A percentile compares a stretch with the other conserved stretches of the same genome.
These are phyloP conservation scores for Apiosordaria backusii DNA, from an alignment of 495 filamentous ascomycete genomes.

Conservation along the genomic window DNA sequence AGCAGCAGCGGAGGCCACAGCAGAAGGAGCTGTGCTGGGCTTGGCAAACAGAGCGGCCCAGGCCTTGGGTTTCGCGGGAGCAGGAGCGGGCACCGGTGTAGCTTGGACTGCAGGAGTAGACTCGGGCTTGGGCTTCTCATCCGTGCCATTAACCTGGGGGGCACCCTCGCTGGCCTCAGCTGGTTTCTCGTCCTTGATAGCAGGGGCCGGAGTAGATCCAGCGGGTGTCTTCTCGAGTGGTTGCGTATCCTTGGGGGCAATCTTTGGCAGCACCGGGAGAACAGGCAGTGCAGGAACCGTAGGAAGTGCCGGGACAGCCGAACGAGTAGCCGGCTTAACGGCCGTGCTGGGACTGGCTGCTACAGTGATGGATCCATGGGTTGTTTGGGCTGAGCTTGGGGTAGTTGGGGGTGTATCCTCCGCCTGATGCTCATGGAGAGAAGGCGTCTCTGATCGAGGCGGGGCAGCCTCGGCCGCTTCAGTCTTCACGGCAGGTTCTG, in stretches of 20 bases:
- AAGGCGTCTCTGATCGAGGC: slow-evolving; percentile 60
- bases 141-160: slow-evolving; percentile 17
- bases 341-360: slow-evolving; percentile 32
- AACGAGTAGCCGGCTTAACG: slow-evolving; percentile 45
- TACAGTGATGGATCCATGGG: slow-evolving; percentile 32
- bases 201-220: slow-evolving; percentile 20
- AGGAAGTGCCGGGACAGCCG: slow-evolving; percentile 60
- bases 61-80: slow-evolving; percentile 57
- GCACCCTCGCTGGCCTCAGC: slow-evolving; percentile 27
- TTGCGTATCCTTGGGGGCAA: slow-evolving; percentile 36
- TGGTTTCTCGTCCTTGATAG: slow-evolving; percentile 35
- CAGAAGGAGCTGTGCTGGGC: slow-evolving; percentile 37
- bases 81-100: slow-evolving; percentile 29
- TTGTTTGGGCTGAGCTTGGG: slow-evolving; percentile 56
- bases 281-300: slow-evolving; percentile 67
- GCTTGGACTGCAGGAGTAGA: slow-evolving; percentile 32
- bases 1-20: slow-evolving; percentile 26
- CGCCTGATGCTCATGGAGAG: slow-evolving; percentile 62
- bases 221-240: slow-evolving; percentile 33
- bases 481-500: slow-evolving; percentile 20
- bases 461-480: slow-evolving; percentile 33
- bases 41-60: slow-evolving; percentile 74
- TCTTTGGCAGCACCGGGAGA: slow-evolving; percentile 62
- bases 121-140: slow-evolving; percentile 16
- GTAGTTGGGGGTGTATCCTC: slow-evolving; percentile 66